Conservation (phyloP, 306 rosid species). For the Cyamopsis tetragonoloba region DNA sequence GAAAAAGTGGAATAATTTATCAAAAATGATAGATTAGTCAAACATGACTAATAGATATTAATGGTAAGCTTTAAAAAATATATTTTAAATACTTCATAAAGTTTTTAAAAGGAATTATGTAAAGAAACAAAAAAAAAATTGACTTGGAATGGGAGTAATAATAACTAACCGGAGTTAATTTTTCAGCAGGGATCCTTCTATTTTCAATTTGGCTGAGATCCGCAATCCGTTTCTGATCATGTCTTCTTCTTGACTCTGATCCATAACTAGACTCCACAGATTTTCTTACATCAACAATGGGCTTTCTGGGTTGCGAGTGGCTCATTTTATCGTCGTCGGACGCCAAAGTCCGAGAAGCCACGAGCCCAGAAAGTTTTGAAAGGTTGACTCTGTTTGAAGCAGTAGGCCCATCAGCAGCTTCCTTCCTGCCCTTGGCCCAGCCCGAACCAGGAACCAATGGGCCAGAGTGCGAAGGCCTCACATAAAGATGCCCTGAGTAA, state of each 20-base stretch:
- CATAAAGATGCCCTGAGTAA: constrained; percentile 26
- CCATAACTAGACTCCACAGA: constrained; percentile 40
- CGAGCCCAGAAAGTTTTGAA: constrained; percentile 57
- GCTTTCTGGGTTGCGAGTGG: constrained; percentile 36
- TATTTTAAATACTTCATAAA: too few species aligned
- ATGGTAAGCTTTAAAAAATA: too few species aligned
- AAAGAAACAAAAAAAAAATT: background rate
- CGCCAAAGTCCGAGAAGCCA: constrained; percentile 52
- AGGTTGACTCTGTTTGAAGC: constrained; percentile 45
- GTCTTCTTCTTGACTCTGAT: constrained; percentile 50
- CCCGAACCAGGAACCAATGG: constrained; percentile 56
- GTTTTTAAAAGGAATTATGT: background rate
- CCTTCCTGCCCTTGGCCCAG: constrained; percentile 49
- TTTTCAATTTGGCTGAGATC: constrained; percentile 46
- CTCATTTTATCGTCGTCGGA: constrained; percentile 46
- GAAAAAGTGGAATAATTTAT: too few species aligned
- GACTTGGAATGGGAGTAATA: background rate
- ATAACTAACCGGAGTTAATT: constrained; percentile 58
- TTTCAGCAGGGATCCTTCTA: constrained; percentile 41
- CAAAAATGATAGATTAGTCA: too few species aligned
- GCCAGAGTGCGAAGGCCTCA: constrained; percentile 73
- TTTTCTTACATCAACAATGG: constrained; percentile 35
- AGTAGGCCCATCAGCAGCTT: constrained; percentile 36
- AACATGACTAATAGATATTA: too few species aligned
- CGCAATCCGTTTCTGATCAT: constrained; percentile 41